A percentile compares a stretch with the other conserved stretches of the same genome.
Evolutionary conservation across 164 flowering plant species (phyloP).

Genomic region (Vitis vinifera): ASM3070453v1 NC_081810.1:23399001-23399500

Average conservation of each 20-base stretch:
- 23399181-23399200: constrained; percentile 66
- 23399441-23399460: no score
- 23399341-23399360: no score
- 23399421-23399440: no score
- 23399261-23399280: background rate
- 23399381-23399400: no score
- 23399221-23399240: constrained; percentile 66
- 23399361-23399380: no score
- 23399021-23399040: constrained; percentile 68
- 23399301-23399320: no score
- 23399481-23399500: no score
- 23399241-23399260: constrained; percentile 1
- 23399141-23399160: constrained; percentile 52
- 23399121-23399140: constrained; percentile 84
- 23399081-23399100: constrained; percentile 75
- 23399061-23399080: constrained; percentile 88
- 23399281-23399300: no score
- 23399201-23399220: constrained; percentile 77
- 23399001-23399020: constrained; percentile 71
- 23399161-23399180: constrained; percentile 69
- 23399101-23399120: constrained; percentile 56
- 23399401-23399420: no score
- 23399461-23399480: no score
- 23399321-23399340: no score
- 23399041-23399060: constrained; percentile 76